Evolutionary conservation across 2,329 filamentous ascomycete genomes (phyloP).

Genomic region (Beauveria medogensis): DNA sequence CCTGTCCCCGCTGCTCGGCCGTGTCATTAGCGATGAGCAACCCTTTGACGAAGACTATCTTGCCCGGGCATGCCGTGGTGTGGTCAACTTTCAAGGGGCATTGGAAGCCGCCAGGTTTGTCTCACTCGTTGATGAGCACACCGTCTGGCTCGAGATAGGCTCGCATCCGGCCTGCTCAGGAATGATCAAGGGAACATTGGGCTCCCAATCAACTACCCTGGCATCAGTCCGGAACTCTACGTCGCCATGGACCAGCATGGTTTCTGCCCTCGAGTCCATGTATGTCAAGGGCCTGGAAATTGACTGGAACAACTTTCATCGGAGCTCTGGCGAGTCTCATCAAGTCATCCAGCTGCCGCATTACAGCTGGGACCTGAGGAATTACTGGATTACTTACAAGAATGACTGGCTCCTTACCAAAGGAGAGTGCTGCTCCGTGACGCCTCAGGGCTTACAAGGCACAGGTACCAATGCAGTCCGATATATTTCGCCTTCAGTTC

Average conservation of each 20-base stretch:
- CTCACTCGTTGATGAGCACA: constrained; percentile 36
- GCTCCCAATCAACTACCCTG: constrained; percentile 14
- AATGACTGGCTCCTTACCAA: constrained; percentile 66
- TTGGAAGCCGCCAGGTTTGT: constrained; percentile 24
- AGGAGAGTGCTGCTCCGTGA: constrained; percentile 21
- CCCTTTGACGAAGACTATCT: constrained; percentile 13
- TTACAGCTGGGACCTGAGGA: constrained; percentile 64
- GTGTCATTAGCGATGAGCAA: constrained; percentile 32
- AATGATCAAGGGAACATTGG: constrained; percentile 56
- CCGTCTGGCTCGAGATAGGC: constrained; percentile 61
- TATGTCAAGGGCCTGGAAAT: constrained; percentile 54
- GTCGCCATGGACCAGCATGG: background rate
- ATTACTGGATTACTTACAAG: constrained; percentile 54
- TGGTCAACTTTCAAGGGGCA: constrained; percentile 57
- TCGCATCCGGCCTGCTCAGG: constrained; percentile 60
- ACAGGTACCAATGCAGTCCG: background rate
- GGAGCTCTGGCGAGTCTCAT: constrained; percentile 30
- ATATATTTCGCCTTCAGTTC: constrained; percentile 4
- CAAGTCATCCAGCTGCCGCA: constrained; percentile 54
- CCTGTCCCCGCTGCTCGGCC: constrained; percentile 33
- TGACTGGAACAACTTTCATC: constrained; percentile 62
- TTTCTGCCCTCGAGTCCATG: constrained; percentile 24
- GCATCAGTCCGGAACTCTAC: background rate
- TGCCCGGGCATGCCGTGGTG: constrained; percentile 53
- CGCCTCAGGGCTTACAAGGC: background rate